Conservation (phyloP, 2,329 filamentous ascomycete species). For the Pseudopithomyces maydicus region DNA sequence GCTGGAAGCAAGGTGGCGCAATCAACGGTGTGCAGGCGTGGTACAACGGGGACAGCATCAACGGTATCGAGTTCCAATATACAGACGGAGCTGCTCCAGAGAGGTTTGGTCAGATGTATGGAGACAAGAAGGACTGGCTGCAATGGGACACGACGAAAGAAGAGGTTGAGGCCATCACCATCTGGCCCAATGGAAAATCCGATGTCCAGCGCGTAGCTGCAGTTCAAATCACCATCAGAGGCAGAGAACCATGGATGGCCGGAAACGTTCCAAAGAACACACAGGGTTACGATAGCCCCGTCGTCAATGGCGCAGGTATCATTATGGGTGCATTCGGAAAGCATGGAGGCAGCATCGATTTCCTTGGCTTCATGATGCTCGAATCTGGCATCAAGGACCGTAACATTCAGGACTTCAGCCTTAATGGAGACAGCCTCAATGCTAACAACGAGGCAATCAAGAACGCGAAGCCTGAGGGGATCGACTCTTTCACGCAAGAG, state of each 20-base stretch:
- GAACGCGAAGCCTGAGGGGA: slow-evolving; percentile 2
- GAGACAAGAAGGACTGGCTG: slow-evolving; percentile 5
- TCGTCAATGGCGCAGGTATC: slow-evolving; percentile 8
- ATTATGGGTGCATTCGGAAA: slow-evolving; percentile 8
- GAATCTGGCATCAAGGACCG: slow-evolving; percentile 8
- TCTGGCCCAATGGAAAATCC: slow-evolving; percentile 7
- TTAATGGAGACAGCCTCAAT: slow-evolving; percentile 1
- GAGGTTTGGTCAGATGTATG: not conserved
- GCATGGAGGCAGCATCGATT: slow-evolving; percentile 7
- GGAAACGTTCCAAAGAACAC: not conserved
- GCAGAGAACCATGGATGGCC: slow-evolving; percentile 2
- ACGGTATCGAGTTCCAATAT: slow-evolving; percentile 8
- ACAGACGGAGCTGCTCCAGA: slow-evolving; percentile 7
- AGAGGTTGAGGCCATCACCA: slow-evolving; percentile 5
- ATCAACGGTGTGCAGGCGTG: slow-evolving; percentile 7
- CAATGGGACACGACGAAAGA: slow-evolving; percentile 5
- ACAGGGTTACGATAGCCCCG: slow-evolving; percentile 7
- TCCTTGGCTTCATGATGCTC: slow-evolving; percentile 4
- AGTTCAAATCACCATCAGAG: slow-evolving; percentile 8
- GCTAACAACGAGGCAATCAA: slow-evolving; percentile 4
- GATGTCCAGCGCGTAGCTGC: slow-evolving; percentile 6
- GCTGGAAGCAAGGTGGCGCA: slow-evolving; percentile 7
- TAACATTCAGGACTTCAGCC: slow-evolving; percentile 1
- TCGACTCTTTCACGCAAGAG: slow-evolving; percentile 6
- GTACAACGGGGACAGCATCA: slow-evolving; percentile 8